Evolutionary conservation across 306 rosid genomes (phyloP).

Genomic region (Prunus mume): DNA sequence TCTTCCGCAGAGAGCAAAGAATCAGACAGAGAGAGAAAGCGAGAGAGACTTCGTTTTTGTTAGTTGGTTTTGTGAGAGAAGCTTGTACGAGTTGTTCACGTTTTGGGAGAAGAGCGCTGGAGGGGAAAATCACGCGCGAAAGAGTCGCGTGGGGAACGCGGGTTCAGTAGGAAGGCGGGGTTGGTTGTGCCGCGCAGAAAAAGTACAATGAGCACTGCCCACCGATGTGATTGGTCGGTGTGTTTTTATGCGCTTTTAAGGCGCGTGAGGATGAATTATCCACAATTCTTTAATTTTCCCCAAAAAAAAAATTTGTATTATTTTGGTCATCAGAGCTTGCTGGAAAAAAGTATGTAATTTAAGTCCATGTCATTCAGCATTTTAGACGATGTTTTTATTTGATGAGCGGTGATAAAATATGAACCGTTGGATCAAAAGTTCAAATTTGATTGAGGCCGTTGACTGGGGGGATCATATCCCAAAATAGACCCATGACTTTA

Average conservation of each 20-base stretch:
- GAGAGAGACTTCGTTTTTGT: conserved; percentile 41
- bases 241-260: neutral
- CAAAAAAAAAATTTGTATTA: neutral
- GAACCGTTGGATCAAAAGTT: conserved; percentile 21
- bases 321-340: conserved; percentile 1
- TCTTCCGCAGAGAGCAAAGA: conserved; percentile 37
- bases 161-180: conserved; percentile 23
- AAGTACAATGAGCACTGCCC: conserved; percentile 36
- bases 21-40: conserved; percentile 30
- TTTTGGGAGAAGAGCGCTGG: conserved; percentile 22
- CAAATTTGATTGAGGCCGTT: neutral
- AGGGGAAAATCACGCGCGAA: conserved; percentile 20
- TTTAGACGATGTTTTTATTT: neutral
- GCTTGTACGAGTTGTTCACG: conserved; percentile 52
- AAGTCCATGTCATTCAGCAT: conserved; percentile 30
- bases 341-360: conserved; percentile 9
- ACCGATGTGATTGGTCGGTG: conserved; percentile 32
- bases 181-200: conserved; percentile 38
- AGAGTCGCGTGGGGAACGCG: conserved; percentile 16
- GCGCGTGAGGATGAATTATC: conserved; percentile 30
- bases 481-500: neutral
- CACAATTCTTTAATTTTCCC: neutral
- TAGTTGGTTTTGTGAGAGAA: conserved; percentile 39
- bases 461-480: neutral
- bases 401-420: neutral